Conservation (phyloP, 306 rosid genomes). For the Prunus salicina region DNA sequence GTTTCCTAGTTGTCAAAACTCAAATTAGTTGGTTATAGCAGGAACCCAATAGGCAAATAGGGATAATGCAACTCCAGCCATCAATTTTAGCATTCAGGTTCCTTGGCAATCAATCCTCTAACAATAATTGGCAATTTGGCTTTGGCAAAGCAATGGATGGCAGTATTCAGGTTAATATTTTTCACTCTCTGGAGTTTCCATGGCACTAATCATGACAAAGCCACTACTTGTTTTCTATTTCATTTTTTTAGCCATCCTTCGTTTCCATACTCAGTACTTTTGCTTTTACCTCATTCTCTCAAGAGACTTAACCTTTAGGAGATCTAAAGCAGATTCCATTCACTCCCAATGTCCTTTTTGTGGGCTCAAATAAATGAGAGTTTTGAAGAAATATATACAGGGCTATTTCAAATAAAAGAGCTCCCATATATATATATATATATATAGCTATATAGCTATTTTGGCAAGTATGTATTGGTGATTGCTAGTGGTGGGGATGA, state of each 20-base stretch:
- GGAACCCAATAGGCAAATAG: conserved; percentile 12
- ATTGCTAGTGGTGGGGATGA: neutral
- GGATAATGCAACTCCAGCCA: conserved; percentile 2
- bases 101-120: neutral
- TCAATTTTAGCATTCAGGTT: neutral
- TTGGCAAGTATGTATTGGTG: neutral
- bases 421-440: neutral
- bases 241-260: neutral
- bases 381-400: neutral
- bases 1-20: conserved; percentile 9
- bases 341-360: neutral
- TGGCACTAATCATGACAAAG: neutral
- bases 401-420: neutral
- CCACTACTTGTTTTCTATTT: neutral
- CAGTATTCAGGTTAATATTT: neutral
- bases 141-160: neutral
- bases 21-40: conserved; percentile 23
- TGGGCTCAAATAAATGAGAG: neutral
- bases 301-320: neutral
- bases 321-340: neutral
- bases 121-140: neutral
- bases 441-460: neutral
- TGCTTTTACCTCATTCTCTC: neutral
- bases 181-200: neutral
- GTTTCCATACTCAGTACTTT: no score